Percentiles rank a stretch among this genome's conserved stretches.
phyloP scores from a whole-genome alignment of 2,329 filamentous ascomycete species.

The Davidsoniella virescens region DNA sequence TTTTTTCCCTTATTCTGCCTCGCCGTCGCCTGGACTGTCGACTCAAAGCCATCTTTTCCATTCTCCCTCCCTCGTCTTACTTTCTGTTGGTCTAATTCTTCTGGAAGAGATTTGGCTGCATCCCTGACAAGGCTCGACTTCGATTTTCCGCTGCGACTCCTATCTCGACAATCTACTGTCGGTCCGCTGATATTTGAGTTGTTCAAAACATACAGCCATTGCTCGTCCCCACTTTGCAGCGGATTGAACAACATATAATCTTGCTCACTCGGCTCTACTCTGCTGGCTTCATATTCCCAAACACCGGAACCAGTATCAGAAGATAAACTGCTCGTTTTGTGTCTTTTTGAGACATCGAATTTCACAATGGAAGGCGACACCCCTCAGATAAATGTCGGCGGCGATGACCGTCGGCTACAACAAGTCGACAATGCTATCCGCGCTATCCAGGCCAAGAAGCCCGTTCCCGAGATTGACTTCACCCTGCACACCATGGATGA shows the following conservation, averaged over 20 bases:
- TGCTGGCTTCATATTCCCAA: conserved; percentile 2
- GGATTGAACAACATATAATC: background rate
- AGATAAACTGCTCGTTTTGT: background rate
- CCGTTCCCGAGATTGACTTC: conserved; percentile 94
- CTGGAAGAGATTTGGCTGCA: too few relatives aligned
- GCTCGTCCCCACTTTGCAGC: background rate
- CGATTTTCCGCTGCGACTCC: background rate
- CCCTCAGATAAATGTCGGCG: conserved; percentile 20
- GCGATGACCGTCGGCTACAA: conserved; percentile 33
- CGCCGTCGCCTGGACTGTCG: background rate
- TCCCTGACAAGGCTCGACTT: background rate
- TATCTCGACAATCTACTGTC: background rate
- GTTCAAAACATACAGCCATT: background rate
- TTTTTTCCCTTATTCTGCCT: background rate
- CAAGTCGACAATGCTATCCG: conserved; percentile 81
- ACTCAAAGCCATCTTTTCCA: background rate
- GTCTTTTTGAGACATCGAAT: background rate
- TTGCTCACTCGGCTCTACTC: background rate
- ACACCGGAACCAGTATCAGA: background rate
- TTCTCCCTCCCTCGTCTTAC: background rate
- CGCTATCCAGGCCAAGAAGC: conserved; percentile 88
- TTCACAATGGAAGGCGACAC: conserved; percentile 32
- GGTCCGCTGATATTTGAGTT: too few relatives aligned
- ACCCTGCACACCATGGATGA: conserved; percentile 98
- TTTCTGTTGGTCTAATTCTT: background rate